Base-by-base conservation (phyloP, 768 basidiomycete genomes). In the Pisolithus albus region DNA sequence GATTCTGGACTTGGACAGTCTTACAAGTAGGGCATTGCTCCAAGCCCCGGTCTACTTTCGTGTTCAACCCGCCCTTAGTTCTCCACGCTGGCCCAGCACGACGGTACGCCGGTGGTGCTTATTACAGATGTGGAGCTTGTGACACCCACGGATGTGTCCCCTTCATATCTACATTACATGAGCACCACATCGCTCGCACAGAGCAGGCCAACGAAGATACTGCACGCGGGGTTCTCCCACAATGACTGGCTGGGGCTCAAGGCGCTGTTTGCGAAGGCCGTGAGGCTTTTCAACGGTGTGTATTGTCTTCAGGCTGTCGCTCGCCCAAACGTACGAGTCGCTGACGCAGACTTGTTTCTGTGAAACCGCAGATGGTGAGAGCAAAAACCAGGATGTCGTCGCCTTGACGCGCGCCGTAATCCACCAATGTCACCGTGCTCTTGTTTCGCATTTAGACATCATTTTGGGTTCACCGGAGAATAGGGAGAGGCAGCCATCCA, bases 171-270 rank as follows among this genome's bases (percentile, higher is more conserved):
- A 18, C 28, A 47, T 11, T 47, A 47, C n/a, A 51, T 51, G 40
- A 38, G 42, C 34, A 44, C 11, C 7, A 51, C 32, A 3, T 45
- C 50, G n/a, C 30, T 45, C 36, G 50, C 50, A 3, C 32, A 45
- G 37, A 45, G 49, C 38, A 21, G 46, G 19, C 46, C 45, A 37
- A 34, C 53, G n/a, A 48, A 47, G 41, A 49, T 36, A 21, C 56
- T 39, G 38, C 46, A 24, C 15, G 41, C 32, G 10, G 42, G 34
- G 16, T 45, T 51, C 42, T 45, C 50, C 16, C 37, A 70, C 45
- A 77, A 79, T 49, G 83, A 85, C 59, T 86, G 84, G 85, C 75
- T 81, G 49, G 78, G 80, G 63, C 68, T 86, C 41, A 85, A 84
- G 63, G 80, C 82, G 51, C 70, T 84, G 9, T 83, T 82, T 61